Conservation (phyloP, 1,139 yeast species). For the Chernovozyma aurita region DNA sequence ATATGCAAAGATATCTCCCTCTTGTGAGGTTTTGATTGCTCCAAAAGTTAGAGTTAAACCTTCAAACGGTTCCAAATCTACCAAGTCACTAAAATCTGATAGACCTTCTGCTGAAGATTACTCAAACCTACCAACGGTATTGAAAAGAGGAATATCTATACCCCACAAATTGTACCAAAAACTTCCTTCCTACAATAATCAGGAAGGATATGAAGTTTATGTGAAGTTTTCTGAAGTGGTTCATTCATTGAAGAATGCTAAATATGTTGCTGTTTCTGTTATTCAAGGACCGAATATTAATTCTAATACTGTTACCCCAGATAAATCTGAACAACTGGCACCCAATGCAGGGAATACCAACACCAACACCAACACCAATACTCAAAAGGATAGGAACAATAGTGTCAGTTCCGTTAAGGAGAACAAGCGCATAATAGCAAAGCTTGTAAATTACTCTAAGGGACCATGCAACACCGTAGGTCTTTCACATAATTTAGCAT, state of each 20-base stretch:
- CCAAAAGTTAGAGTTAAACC: conserved; percentile 58
- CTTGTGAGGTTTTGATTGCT: conserved; percentile 78
- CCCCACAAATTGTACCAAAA: conserved; percentile 42
- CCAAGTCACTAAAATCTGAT: conserved; percentile 25
- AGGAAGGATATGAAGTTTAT: conserved; percentile 37
- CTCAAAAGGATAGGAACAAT: too few relatives aligned
- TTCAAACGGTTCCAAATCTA: conserved; percentile 30
- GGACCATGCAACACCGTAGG: conserved; percentile 48
- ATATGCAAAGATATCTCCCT: conserved; percentile 62
- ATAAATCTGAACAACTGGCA: conserved; percentile 6
- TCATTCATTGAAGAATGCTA: conserved; percentile 27
- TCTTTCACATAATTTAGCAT: conserved; percentile 52
- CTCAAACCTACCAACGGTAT: conserved; percentile 30
- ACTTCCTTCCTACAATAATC: conserved; percentile 16
- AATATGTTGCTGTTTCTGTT: conserved; percentile 56
- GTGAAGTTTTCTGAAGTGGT: conserved; percentile 35
- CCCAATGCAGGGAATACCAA: too few relatives aligned
- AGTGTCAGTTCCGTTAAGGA: conserved; percentile 33
- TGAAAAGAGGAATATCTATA: conserved; percentile 53
- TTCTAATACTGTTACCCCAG: conserved; percentile 10
- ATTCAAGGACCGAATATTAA: conserved; percentile 49
- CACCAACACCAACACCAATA: background rate
- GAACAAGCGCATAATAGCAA: conserved; percentile 50
- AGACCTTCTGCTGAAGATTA: conserved; percentile 25
- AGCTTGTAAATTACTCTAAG: conserved; percentile 33